Percentiles rank a stretch among this genome's conserved stretches.
Conservation (phyloP, 805 yeast genomes). For the Zygosaccharomyces bailii region DNA sequence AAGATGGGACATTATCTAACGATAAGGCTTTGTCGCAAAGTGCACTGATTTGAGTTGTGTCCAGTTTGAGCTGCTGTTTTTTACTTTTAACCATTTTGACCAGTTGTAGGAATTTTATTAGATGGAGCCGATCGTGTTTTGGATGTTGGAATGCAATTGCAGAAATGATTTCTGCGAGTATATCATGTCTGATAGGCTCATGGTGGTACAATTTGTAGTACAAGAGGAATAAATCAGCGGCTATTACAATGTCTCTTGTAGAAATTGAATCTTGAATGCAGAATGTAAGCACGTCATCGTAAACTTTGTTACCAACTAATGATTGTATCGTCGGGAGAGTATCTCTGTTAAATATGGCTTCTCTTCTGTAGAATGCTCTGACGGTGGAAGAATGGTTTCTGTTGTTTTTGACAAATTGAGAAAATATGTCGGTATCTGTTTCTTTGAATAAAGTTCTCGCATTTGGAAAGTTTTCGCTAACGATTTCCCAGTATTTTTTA, state of each 20-base stretch:
- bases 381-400: constrained; percentile 11
- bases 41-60: constrained; percentile 17
- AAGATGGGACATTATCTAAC: constrained; percentile 11
- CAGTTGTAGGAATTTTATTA: constrained; percentile 18
- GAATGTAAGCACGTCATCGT: constrained; percentile 15
- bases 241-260: constrained; percentile 20
- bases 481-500: constrained; percentile 9
- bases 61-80: constrained; percentile 5
- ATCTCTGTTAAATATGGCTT: constrained; percentile 10
- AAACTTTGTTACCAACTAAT: not conserved
- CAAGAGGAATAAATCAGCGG: constrained; percentile 24
- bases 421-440: constrained; percentile 1
- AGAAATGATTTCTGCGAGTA: constrained; percentile 17
- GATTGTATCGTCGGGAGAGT: not conserved
- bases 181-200: constrained; percentile 6
- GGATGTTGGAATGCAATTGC: constrained; percentile 26
- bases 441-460: constrained; percentile 2
- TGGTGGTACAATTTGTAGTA: constrained; percentile 16
- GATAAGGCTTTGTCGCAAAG: constrained; percentile 27
- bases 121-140: constrained; percentile 17
- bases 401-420: constrained; percentile 8
- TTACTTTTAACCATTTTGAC: constrained; percentile 10
- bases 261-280: constrained; percentile 20
- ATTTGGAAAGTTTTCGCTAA: not conserved
- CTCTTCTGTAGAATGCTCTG: constrained; percentile 17